Base-by-base conservation (phyloP, 495 filamentous ascomycete species). In the Halenospora varia region DNA sequence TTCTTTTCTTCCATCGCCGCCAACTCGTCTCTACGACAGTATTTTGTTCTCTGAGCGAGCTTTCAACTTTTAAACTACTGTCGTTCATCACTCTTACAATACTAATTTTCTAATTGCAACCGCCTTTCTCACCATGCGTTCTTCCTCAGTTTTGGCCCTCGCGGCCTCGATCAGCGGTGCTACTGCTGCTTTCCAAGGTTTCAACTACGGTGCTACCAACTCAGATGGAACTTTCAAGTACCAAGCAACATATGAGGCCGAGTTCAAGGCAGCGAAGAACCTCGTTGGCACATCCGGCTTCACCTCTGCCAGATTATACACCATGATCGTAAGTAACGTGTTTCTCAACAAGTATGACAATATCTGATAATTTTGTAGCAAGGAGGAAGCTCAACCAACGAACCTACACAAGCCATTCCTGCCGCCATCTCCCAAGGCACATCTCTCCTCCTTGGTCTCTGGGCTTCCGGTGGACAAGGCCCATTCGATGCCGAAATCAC, bases 201-300 rank as follows among this genome's bases (percentile, higher is more conserved):
- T 96, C 82, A 95, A 94, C 80, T 89, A 92, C 65, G 90, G 88
- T 65, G 70, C 81, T 23, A 81, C 78, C 64, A 71, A 79, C 71
- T 71, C 71, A 26, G 83, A 87, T 64, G 82, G 85, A 56, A 35
- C 77, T 51, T 65, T 76, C 69, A 89, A 87, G 67, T 53, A 62
- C 29, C 80, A 88, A 70, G 66, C 78, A 19, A 83, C 92, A 68
- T 96, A 83, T 74, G 75, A 87, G 68, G 66, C 72, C 24, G 79
- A 88, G 62, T 96, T 94, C 79, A 76, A 73, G 9, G 78, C 78
- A 15, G 88, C 91, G 53, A 82, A 88, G 69, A 73, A 73, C 53
- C 82, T 96, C 25, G 75, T 80, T 29, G 86, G 84, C 56, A 86
- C 87, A 60, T 74, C 75, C 26, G 90, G 83, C 57, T 95, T 92